Base-by-base conservation (phyloP, 1,284 basidiomycete species). In the Mycena citricolor region DNA sequence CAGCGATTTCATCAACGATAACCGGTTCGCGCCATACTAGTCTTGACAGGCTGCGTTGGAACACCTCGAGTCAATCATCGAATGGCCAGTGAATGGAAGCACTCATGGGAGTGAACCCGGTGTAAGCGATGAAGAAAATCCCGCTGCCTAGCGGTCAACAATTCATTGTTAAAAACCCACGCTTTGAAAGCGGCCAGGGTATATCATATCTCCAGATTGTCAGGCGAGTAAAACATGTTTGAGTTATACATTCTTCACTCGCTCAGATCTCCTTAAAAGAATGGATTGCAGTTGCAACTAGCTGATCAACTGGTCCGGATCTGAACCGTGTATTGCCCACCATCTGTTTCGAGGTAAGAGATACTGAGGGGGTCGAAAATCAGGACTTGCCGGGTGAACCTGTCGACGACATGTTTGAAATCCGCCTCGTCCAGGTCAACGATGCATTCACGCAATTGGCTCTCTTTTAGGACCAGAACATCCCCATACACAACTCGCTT, bases 21-120 rank as follows among this genome's bases (percentile, higher is more conserved):
- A 73, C 61, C 84, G 93, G 66, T 94, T 75, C 67, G 71, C 79
- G 50, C 93, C 93, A 51, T 95, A 97, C 77, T 95, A 86, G 81
- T 75, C 53, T 48, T 45, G 50, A 56, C 64, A 89, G 85, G 86
- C 83, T 41, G 82, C 86, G 17, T 77, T 90, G 44, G 77, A 74
- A 12, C 76, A 87, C 62, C 72, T 90, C 47, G 85, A 90, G 59
- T 81, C 80, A 35, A 86, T 89, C 66, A 83, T 89, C 42, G 20
- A 22, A 10, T 49, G 37, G 23, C 47, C 47, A 21, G n/a, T n/a
- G 34, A 36, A n/a, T n/a, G n/a, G n/a, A n/a, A n/a, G n/a, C n/a
- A n/a, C n/a, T n/a, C n/a, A n/a, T n/a, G n/a, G n/a, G n/a, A n/a
- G n/a, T n/a, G n/a, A n/a, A n/a, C n/a, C n/a, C n/a, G n/a, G n/a